Conservation (phyloP, 2,329 filamentous ascomycete species). For the Gaeumannomyces sp. region DNA sequence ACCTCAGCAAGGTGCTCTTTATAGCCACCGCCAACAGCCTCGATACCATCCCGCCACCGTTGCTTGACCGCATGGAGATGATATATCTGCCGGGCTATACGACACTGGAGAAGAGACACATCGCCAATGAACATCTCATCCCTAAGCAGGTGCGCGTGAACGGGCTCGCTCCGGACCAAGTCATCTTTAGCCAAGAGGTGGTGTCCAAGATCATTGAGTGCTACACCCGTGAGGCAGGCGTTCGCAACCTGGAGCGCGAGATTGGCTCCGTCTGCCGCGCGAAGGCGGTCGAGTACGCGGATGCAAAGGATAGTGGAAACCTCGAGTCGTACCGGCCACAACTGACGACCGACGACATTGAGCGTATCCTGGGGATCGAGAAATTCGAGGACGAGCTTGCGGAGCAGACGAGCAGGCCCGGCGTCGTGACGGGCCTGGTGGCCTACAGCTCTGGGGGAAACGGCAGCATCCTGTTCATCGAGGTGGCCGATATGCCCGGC, state of each 20-base stretch:
- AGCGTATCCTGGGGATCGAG: constrained; percentile 86
- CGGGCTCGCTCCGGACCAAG: constrained; percentile 69
- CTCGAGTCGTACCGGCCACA: constrained; percentile 65
- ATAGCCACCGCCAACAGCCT: constrained; percentile 94
- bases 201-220: constrained; percentile 92
- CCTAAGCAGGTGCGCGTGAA: constrained; percentile 94
- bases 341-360: constrained; percentile 73
- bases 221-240: constrained; percentile 93
- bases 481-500: constrained; percentile 95
- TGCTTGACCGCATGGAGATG: constrained; percentile 95
- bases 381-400: constrained; percentile 94
- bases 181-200: constrained; percentile 73
- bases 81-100: constrained; percentile 93
- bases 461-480: constrained; percentile 95
- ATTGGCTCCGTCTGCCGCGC: constrained; percentile 89
- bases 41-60: constrained; percentile 88
- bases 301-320: constrained; percentile 62
- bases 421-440: constrained; percentile 92
- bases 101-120: constrained; percentile 92
- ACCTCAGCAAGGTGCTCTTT: constrained; percentile 93
- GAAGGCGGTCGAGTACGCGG: constrained; percentile 92
- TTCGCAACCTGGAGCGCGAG: constrained; percentile 92
- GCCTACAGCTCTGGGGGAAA: constrained; percentile 91
- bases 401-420: constrained; percentile 74
- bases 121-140: constrained; percentile 86